Evolutionary conservation across 208 protist genomes (phyloP), one percentile per base, ranked within the genome.

Genomic region (Acanthamoeba royreba): DNA sequence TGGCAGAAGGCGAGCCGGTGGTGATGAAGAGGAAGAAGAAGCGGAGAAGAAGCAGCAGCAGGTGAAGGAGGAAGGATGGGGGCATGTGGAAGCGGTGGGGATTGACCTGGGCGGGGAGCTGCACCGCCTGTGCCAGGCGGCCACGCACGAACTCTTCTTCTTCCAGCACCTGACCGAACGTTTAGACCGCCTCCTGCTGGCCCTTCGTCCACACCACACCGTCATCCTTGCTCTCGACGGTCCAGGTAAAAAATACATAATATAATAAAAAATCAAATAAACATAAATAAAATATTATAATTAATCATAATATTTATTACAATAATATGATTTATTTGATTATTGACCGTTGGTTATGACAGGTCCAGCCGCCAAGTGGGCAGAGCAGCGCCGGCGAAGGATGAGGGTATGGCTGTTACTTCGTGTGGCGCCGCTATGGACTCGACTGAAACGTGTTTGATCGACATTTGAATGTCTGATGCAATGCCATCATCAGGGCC

Each of bases 341-440:
- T 25, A 33, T 3, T 47, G 0, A 17, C 31, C 66, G 38, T 19
- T 46, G 38, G 4, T 79, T 42, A 33, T 47, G 7, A 22, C 74
- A 86, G 83, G 52, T 5, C 83, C 83, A 22, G 83, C 83, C 3
- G 83, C 83, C 83, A 90, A 90, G 40, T 90, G 83, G 83, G 83
- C 53, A 61, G 53, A 90, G 28, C 83, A 90, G 53, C 35, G 53
- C 35, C 83, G 83, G 15, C 46, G 83, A 31, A 31, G 83, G 2
- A 69, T 90, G 83, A 40, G 25, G 52, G 83, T 90, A 69, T 28
- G n/a, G 43, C 42, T 47, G 15, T 86, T 47, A 4, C 45, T 38
- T 38, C 38, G 15, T 17, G 35, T 31, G 15, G 42, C 28, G 0
- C 28, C 17, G 35, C 28, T 25, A 42, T 17, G 15, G 8, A 5